Base-by-base conservation (phyloP, 2,329 filamentous ascomycete species). In the Paraphaeosphaeria minitans region DNA sequence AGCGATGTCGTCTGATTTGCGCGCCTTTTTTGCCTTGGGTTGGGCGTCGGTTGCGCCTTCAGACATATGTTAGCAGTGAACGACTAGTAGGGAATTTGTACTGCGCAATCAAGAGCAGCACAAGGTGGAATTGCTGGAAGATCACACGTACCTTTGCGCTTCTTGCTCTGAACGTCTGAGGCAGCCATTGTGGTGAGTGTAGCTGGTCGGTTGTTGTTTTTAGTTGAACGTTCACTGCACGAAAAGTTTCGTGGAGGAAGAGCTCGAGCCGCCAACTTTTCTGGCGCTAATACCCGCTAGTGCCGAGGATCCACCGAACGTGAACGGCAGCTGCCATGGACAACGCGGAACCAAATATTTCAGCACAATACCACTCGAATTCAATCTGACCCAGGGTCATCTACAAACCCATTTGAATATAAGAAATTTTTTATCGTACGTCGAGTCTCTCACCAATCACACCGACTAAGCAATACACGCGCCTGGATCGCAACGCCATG, bases 81-180 rank as follows among this genome's bases (percentile, higher is more conserved):
- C 49, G 13, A 19, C 8, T 21, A 3, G 13, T 4, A 19, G 62
- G 39, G 13, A 65, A 55, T 57, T 52, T 60, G 27, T 2, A 29
- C 16, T 35, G 33, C 13, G 6, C 4, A 13, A n/a, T 16, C 27
- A 19, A 9, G 6, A n/a, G 19, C 19, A 21, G 10, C 19, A 22
- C 41, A 13, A 22, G 3, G 12, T 22, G 22, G 31, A 33, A 24
- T 50, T 9, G 37, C 13, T n/a, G 14, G 9, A 10, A 3, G 13
- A 14, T 16, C 10, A 22, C 1, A 39, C 70, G 42, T 73, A 82
- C 82, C 80, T 70, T 84, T 84, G 75, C 82, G 81, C 81, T 86
- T 86, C 72, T 83, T 86, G 42, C 77, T 77, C 66, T 83, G 84
- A 64, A 78, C 77, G 35, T 74, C 71, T 68, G 83, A 83, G 63